Conservation (phyloP, 208 protist species). For the Kentomonas sorsogonicus region DNA sequence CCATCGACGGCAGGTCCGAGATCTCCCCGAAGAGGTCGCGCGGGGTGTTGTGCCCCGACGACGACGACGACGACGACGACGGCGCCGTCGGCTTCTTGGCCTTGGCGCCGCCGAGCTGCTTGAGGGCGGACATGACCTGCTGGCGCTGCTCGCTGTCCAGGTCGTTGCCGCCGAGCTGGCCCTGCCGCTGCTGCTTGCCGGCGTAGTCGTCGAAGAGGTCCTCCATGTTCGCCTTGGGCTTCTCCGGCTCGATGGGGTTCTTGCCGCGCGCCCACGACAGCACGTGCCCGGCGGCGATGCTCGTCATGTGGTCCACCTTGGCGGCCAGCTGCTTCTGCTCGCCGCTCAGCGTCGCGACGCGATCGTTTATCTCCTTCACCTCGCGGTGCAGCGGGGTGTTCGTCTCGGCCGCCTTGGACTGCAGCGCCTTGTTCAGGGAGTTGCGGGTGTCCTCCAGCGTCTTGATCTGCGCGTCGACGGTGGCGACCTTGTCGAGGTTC, state of each 20-base stretch:
- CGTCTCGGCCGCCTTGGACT: slow-evolving; percentile 12
- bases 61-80: slow-evolving; percentile 27
- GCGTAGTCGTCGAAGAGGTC: slow-evolving; percentile 38
- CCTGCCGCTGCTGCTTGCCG: slow-evolving; percentile 9
- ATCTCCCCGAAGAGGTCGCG: slow-evolving; percentile 37
- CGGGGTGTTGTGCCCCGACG: slow-evolving; percentile 29
- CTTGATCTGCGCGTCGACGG: slow-evolving; percentile 47
- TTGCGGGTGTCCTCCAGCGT: slow-evolving; percentile 46
- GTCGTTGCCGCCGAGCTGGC: slow-evolving; percentile 16
- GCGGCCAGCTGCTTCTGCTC: slow-evolving; percentile 59
- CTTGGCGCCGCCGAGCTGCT: slow-evolving; percentile 20
- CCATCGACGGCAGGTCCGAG: slow-evolving; percentile 42
- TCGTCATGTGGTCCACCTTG: slow-evolving; percentile 62
- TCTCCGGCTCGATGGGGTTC: slow-evolving; percentile 56
- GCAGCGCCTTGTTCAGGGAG: slow-evolving; percentile 26
- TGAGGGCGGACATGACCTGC: slow-evolving; percentile 43
- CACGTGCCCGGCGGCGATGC: slow-evolving; percentile 48
- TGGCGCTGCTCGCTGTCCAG: slow-evolving; percentile 38
- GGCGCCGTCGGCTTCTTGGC: slow-evolving; percentile 26
- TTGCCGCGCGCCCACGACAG: slow-evolving; percentile 76
- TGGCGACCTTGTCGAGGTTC: slow-evolving; percentile 49
- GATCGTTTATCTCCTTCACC: slow-evolving; percentile 49
- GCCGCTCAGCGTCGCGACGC: slow-evolving; percentile 30
- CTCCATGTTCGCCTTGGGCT: slow-evolving; percentile 20
- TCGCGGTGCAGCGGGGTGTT: slow-evolving; percentile 43